Base-by-base conservation (phyloP, 2,329 filamentous ascomycete species). In the Paecilomyces sp. region DNA sequence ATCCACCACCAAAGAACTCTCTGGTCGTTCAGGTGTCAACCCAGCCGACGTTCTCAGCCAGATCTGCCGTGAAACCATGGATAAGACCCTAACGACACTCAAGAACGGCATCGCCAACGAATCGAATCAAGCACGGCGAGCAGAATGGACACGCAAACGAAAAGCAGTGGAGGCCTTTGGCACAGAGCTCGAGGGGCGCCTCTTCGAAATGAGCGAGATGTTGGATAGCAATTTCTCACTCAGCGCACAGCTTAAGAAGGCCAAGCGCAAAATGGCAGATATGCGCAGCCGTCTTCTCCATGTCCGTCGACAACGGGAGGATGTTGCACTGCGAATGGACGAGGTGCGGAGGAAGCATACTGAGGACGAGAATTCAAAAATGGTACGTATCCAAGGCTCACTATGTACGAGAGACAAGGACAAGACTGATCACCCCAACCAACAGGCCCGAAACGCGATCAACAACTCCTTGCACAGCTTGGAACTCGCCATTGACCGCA, bases 191-290 rank as follows among this genome's bases (percentile, higher is more conserved):
- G 77, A 79, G 18, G 77, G 79, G 30, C 76, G 79, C 24, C 68
- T 84, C 2, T 76, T 83, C 54, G 77, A 80, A 52, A 69, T 84
- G 30, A 82, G 80, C 60, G 80, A 81, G 63, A 76, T 81, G 24
- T 75, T 83, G 2, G 79, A 83, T 60, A 78, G 79, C 57, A 77
- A 81, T 54, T 79, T 76, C 59, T 70, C 75, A 2, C 74, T 82
- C 25, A 75, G 76, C 28, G 71, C 76, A 56, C 77, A 79, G 59
- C 65, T 80, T 54, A 79, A 76, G 59, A 73, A 67, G 63, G 76
- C 74, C 62, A 79, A 75, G 68, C 77, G 71, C 62, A 77, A 75
- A 66, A 79, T 77, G 69, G 71, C 70, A 62, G 71, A 75, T 34
- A 62, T 82, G 57, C 75, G 81, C 30, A 76, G 73, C 51, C 76